Evolutionary conservation across 352 stramenopile species (phyloP).

Genomic region (Saprolegnia diclina): DNA sequence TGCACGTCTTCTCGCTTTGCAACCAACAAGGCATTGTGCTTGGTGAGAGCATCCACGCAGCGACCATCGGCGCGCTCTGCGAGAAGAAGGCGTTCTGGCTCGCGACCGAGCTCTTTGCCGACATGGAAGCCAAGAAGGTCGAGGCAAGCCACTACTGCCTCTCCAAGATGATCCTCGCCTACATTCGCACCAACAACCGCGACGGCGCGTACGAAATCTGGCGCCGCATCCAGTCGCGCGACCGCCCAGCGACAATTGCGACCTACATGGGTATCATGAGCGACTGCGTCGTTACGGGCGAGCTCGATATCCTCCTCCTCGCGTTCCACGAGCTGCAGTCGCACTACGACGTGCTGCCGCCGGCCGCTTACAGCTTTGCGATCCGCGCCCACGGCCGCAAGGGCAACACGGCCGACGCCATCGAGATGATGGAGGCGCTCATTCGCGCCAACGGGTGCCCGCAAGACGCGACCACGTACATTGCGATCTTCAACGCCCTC

Average conservation of each 20-base stretch:
- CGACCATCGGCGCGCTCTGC: constrained; percentile 65
- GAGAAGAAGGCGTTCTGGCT: constrained; percentile 56
- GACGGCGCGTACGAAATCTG: constrained; percentile 59
- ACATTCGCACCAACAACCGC: constrained; percentile 61
- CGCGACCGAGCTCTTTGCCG: constrained; percentile 57
- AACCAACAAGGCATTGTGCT: constrained; percentile 47
- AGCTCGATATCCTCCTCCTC: constrained; percentile 49
- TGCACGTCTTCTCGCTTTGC: constrained; percentile 65
- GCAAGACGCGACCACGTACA: constrained; percentile 43
- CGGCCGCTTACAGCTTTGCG: constrained; percentile 51
- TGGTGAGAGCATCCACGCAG: constrained; percentile 68
- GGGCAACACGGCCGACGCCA: constrained; percentile 51
- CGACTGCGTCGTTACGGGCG: constrained; percentile 51
- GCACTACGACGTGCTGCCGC: constrained; percentile 40
- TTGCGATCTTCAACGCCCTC: constrained; percentile 78
- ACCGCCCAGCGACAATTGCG: constrained; percentile 33
- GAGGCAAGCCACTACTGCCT: constrained; percentile 65
- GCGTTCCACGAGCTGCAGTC: constrained; percentile 61
- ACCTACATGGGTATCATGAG: constrained; percentile 43
- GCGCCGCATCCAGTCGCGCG: constrained; percentile 50
- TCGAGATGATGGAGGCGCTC: constrained; percentile 70
- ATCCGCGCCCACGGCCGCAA: constrained; percentile 66
- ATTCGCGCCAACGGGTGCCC: constrained; percentile 37
- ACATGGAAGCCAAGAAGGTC: constrained; percentile 63
- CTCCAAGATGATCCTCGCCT: constrained; percentile 68